Conservation (phyloP, 2,329 filamentous ascomycete genomes). For the Mycosphaerelloides madeirae region DNA sequence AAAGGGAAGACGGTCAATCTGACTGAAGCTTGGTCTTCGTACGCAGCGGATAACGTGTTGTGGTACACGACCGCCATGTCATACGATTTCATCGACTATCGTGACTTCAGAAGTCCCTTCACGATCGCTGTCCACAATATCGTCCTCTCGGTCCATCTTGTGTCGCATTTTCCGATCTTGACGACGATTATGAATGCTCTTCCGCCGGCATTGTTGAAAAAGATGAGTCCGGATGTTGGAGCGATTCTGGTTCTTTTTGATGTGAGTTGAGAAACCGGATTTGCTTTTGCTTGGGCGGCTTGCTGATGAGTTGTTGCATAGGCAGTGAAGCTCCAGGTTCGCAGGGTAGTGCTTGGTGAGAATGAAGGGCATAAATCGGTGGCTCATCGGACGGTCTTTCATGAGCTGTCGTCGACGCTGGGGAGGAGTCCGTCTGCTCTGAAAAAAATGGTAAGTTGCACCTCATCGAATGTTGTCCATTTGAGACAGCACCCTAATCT, state of each 20-base stretch:
- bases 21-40: background rate
- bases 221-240: background rate
- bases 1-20: background rate
- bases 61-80: background rate
- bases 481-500: background rate
- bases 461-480: too few species aligned
- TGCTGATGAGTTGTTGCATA: background rate
- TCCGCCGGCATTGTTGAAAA: background rate
- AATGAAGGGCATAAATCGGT: background rate
- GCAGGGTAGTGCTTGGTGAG: background rate
- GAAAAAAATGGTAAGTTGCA: background rate
- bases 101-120: background rate
- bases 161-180: background rate
- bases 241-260: background rate
- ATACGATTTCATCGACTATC: background rate
- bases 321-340: background rate
- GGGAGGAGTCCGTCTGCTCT: background rate
- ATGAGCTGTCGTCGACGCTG: background rate
- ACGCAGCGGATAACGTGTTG: background rate
- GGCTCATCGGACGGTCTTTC: background rate
- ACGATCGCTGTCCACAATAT: background rate
- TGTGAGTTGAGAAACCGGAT: background rate
- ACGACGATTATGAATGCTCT: background rate
- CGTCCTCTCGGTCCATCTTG: background rate
- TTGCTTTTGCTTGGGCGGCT: background rate